phyloP scores from a whole-genome alignment of 148 eudicot species.

The Dianthus caryophyllus region DNA sequence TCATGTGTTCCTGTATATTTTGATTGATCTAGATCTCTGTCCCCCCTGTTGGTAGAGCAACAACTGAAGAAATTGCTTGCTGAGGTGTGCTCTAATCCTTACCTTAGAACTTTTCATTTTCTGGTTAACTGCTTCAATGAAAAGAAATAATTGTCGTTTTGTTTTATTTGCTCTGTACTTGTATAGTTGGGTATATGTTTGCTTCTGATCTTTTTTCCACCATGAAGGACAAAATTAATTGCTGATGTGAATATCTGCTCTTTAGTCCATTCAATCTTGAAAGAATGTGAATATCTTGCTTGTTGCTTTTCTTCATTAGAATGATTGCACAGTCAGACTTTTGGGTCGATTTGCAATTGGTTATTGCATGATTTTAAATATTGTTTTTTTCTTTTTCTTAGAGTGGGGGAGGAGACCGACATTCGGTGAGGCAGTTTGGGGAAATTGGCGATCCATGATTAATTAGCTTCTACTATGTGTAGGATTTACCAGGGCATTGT shows the following conservation, averaged over 20 bases:
- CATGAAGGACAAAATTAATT: not conserved
- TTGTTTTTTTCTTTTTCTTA: too few species aligned
- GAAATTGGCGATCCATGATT: not conserved
- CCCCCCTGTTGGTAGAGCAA: conserved; percentile 58
- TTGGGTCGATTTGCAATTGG: not conserved
- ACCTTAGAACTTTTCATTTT: not conserved
- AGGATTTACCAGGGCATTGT: not conserved
- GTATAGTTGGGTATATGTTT: too few species aligned
- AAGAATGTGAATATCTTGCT: not conserved
- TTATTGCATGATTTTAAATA: not conserved
- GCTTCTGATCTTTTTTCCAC: not conserved
- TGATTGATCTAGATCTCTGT: conserved; percentile 49
- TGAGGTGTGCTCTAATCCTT: conserved; percentile 50
- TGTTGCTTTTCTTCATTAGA: not conserved
- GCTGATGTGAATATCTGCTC: not conserved
- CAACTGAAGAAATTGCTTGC: conserved; percentile 51
- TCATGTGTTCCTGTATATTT: not conserved
- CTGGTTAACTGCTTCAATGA: not conserved
- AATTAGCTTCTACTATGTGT: not conserved
- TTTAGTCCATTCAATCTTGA: not conserved
- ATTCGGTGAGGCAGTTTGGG: too few species aligned
- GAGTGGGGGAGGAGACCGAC: too few species aligned
- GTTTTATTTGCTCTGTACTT: conserved; percentile 4
- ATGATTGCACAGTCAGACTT: not conserved
- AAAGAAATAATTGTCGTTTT: not conserved